A percentile compares a stretch with the other conserved stretches of the same genome.
Evolutionary conservation across 208 protist genomes (phyloP).

Genomic region (Trypanosoma theileri): DNA sequence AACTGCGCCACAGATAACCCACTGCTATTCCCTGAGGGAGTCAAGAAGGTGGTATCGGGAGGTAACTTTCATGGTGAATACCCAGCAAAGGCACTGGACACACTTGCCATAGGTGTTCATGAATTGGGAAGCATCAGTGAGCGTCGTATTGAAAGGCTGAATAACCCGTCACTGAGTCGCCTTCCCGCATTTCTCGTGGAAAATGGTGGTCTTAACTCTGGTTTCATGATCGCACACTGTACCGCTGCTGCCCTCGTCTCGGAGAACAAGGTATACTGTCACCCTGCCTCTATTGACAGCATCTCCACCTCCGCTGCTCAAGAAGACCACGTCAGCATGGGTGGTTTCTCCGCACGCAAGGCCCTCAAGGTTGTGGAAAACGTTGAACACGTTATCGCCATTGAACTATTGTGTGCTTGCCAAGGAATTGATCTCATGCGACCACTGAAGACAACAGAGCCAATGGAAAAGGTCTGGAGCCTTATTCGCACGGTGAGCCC

Average conservation of each 20-base stretch:
- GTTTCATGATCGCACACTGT: slow-evolving; percentile 94
- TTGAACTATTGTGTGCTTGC: slow-evolving; percentile 66
- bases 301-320: slow-evolving; percentile 81
- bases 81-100: slow-evolving; percentile 73
- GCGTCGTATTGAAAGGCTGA: slow-evolving; percentile 79
- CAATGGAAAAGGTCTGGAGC: slow-evolving; percentile 55
- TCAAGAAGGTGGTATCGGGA: slow-evolving; percentile 55
- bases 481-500: slow-evolving; percentile 53
- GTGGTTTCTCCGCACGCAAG: slow-evolving; percentile 66
- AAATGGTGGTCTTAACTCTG: slow-evolving; percentile 83
- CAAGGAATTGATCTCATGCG: slow-evolving; percentile 83
- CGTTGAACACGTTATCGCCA: slow-evolving; percentile 80
- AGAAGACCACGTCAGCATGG: slow-evolving; percentile 90
- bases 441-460: slow-evolving; percentile 51
- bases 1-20: slow-evolving; percentile 93
- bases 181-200: slow-evolving; percentile 86
- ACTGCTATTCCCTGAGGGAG: slow-evolving; percentile 76
- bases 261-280: slow-evolving; percentile 86
- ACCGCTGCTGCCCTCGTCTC: slow-evolving; percentile 83
- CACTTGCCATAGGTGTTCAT: slow-evolving; percentile 50
- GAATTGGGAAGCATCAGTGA: slow-evolving; percentile 83
- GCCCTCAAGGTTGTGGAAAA: slow-evolving; percentile 66
- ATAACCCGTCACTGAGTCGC: slow-evolving; percentile 59
- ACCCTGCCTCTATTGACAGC: slow-evolving; percentile 84
- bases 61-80: slow-evolving; percentile 95